phyloP scores from a whole-genome alignment of 768 basidiomycete genomes.

The Sporobolomyces phaffii region DNA sequence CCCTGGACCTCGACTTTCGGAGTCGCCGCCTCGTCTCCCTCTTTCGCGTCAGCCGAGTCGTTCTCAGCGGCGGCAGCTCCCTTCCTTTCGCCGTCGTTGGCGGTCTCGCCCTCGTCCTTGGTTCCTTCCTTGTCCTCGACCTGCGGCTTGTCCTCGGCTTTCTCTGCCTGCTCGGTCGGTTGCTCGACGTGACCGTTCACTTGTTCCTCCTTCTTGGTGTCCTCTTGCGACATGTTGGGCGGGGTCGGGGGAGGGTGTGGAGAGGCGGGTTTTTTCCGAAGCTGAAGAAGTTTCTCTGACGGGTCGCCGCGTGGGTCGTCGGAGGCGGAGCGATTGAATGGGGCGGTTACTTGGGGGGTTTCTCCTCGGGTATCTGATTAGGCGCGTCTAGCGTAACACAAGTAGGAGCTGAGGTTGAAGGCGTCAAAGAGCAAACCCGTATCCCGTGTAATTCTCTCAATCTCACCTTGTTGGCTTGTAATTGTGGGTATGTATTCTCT shows the following conservation, averaged over 20 bases:
- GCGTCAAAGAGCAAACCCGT: background rate
- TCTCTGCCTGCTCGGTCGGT: background rate
- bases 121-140: background rate
- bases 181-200: background rate
- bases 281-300: background rate
- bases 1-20: background rate
- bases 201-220: background rate
- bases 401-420: constrained; percentile 9
- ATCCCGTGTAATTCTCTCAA: too few species aligned
- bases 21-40: background rate
- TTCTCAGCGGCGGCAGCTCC: background rate
- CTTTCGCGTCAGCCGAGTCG: too few species aligned
- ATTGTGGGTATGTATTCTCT: too few species aligned
- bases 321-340: background rate
- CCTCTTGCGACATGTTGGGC: background rate
- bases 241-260: background rate
- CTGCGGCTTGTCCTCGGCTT: background rate
- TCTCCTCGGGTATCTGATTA: background rate
- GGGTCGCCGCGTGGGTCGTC: background rate
- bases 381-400: background rate
- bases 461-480: too few species aligned
- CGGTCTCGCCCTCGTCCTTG: background rate
- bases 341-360: background rate
- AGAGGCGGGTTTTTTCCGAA: background rate
- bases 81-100: background rate